Conservation (phyloP, 2,329 filamentous ascomycete genomes). For the Aspergillus awamori region DNA sequence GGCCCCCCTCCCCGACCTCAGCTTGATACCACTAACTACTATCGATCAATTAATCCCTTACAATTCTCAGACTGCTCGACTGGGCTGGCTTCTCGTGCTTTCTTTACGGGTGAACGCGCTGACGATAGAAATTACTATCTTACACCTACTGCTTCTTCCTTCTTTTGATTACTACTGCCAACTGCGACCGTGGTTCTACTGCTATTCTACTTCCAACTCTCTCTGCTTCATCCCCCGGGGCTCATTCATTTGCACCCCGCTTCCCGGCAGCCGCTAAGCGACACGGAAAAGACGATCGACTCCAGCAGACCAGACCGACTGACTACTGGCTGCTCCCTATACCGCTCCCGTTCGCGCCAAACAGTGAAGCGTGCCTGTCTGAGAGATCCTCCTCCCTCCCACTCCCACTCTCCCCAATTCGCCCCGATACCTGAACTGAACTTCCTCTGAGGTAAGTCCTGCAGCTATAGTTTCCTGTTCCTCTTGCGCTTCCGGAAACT, state of each 20-base stretch:
- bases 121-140: too few relatives aligned
- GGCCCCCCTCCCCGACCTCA: neutral
- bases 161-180: neutral
- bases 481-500: constrained; percentile 18
- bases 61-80: too few relatives aligned
- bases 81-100: too few relatives aligned
- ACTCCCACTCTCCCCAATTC: constrained; percentile 16
- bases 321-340: constrained; percentile 24
- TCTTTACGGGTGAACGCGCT: too few relatives aligned
- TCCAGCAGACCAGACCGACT: constrained; percentile 31
- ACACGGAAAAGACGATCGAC: constrained; percentile 41
- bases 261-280: constrained; percentile 44
- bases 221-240: constrained; percentile 20
- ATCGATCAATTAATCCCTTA: too few relatives aligned
- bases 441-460: constrained; percentile 24
- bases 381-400: constrained; percentile 15
- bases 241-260: constrained; percentile 33
- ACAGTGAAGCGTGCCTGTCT: constrained; percentile 14
- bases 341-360: constrained; percentile 23
- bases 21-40: constrained; percentile 6
- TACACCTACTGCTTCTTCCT: too few relatives aligned
- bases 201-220: too few relatives aligned
- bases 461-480: constrained; percentile 20
- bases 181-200: constrained; percentile 4
- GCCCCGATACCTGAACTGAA: constrained; percentile 10